These are phyloP conservation scores for Begonia loranthoides DNA, from an alignment of 306 rosid species.

Conservation along the genomic window DNA sequence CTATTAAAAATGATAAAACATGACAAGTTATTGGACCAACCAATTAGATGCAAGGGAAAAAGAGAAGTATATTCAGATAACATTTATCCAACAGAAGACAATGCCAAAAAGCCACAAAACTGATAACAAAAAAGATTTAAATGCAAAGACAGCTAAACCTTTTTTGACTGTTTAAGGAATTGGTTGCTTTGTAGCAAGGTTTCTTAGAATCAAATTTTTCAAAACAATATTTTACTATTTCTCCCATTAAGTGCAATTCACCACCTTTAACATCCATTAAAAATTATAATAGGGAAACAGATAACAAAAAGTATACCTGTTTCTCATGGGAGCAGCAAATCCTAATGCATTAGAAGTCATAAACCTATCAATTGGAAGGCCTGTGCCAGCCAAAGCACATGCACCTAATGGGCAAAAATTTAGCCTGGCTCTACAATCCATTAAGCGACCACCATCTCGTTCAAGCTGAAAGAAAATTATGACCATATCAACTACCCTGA, in stretches of 20 bases:
- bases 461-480: slow-evolving; percentile 50
- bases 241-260: no score
- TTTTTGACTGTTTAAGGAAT: no score
- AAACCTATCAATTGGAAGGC: slow-evolving; percentile 94
- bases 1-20: slow-evolving; percentile 24
- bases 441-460: slow-evolving; percentile 76
- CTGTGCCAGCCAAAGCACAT: slow-evolving; percentile 98
- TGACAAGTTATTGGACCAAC: slow-evolving; percentile 9
- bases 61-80: background rate
- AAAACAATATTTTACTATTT: no score
- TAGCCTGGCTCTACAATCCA: slow-evolving; percentile 78
- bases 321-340: slow-evolving; percentile 83
- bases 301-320: slow-evolving; percentile 39
- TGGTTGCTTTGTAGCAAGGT: no score
- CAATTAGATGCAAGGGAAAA: background rate
- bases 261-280: no score
- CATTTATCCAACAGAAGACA: background rate
- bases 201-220: no score
- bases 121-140: no score
- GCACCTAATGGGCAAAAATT: slow-evolving; percentile 88
- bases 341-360: slow-evolving; percentile 82
- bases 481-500: slow-evolving; percentile 9
- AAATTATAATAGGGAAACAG: no score
- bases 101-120: background rate
- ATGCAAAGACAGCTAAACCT: no score